A percentile compares a stretch with the other conserved stretches of the same genome.
These are phyloP conservation scores for Eucalyptus paniculata DNA, from an alignment of 345 rosid species.

Conservation along the genomic window DNA sequence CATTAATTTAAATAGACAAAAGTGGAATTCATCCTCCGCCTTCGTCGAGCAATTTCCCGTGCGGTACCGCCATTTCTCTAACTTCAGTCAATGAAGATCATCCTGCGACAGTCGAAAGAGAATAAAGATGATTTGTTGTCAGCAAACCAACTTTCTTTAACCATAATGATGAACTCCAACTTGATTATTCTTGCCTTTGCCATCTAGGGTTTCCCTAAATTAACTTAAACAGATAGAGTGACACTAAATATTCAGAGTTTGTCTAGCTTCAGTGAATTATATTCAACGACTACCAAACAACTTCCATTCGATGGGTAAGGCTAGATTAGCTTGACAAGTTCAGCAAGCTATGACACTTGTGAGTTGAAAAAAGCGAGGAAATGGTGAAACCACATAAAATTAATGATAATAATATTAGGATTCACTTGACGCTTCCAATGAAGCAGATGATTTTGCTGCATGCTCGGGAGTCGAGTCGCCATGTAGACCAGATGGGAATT, in stretches of 20 bases:
- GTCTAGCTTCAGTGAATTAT: not conserved
- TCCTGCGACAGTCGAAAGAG: not conserved
- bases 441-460: not conserved
- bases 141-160: not conserved
- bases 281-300: not conserved
- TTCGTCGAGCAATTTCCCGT: not conserved
- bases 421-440: not conserved
- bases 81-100: not conserved
- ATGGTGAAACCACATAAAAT: not conserved
- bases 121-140: not conserved
- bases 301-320: not conserved
- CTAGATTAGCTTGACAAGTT: not conserved
- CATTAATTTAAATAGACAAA: not conserved
- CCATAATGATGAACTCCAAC: not conserved
- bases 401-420: not conserved
- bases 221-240: not conserved
- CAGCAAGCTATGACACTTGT: not conserved
- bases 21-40: not conserved
- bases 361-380: not conserved
- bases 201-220: not conserved
- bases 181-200: not conserved
- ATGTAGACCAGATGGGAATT: not conserved
- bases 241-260: not conserved
- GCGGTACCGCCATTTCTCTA: not conserved
- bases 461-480: not conserved